A percentile compares a stretch with the other conserved stretches of the same genome.
Evolutionary conservation across 306 rosid genomes (phyloP).

Genomic region (Luffa aegyptiaca): DNA sequence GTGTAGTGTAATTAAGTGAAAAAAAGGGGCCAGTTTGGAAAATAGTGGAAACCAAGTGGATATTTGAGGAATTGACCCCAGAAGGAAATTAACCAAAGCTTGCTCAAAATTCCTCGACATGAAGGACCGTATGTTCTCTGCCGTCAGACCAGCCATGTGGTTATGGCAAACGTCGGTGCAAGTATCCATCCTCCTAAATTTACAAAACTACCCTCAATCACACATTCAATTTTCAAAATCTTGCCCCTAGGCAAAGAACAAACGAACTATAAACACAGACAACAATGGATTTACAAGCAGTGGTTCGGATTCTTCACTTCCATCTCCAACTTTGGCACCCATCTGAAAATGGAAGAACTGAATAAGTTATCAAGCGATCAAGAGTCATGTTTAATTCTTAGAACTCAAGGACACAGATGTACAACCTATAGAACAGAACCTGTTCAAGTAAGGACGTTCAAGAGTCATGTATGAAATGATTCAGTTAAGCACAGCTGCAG

Average conservation of each 20-base stretch:
- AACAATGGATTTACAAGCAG: background rate
- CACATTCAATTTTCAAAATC: background rate
- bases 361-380: background rate
- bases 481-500: background rate
- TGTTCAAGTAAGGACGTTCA: too few relatives aligned
- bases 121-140: background rate
- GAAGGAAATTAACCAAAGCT: background rate
- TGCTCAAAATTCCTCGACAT: conserved; percentile 13
- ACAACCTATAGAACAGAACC: too few relatives aligned
- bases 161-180: background rate
- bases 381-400: background rate
- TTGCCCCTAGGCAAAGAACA: background rate
- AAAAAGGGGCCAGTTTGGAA: background rate
- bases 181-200: background rate
- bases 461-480: background rate
- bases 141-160: conserved; percentile 18
- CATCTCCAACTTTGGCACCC: background rate
- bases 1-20: background rate
- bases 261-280: background rate
- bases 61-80: background rate
- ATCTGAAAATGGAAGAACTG: background rate
- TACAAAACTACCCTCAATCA: background rate
- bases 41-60: background rate
- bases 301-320: background rate
- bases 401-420: too few relatives aligned